phyloP scores from a whole-genome alignment of 2,329 filamentous ascomycete genomes.

The Pseudopithomyces chartarum region DNA sequence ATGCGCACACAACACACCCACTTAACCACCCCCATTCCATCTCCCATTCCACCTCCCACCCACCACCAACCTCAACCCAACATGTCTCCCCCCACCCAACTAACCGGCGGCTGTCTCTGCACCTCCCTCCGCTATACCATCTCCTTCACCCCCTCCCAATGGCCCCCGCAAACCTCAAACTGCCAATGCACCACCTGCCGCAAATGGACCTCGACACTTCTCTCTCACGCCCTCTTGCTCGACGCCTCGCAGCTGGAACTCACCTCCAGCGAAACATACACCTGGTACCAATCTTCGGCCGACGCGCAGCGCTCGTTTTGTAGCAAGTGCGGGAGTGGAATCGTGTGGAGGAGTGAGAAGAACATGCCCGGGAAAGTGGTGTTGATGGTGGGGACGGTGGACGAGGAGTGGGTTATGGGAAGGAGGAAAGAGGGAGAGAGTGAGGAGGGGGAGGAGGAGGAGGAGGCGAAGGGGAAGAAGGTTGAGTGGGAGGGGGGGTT shows the following conservation, averaged over 20 bases:
- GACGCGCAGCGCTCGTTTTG: background rate
- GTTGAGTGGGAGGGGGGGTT: background rate
- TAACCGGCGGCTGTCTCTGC: background rate
- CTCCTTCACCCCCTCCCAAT: background rate
- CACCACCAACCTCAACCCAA: background rate
- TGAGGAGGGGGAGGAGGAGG: background rate
- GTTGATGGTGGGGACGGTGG: background rate
- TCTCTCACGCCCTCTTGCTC: background rate
- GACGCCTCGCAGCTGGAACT: background rate
- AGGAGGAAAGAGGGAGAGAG: background rate
- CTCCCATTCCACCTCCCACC: too few species aligned
- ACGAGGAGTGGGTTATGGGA: background rate
- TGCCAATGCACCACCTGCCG: background rate
- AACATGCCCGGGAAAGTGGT: background rate
- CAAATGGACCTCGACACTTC: background rate
- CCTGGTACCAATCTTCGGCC: background rate
- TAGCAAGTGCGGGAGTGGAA: background rate
- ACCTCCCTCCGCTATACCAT: background rate
- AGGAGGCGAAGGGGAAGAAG: background rate
- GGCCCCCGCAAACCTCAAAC: background rate
- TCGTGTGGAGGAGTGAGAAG: background rate
- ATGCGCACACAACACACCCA: too few species aligned
- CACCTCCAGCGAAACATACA: background rate
- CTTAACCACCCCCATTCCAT: too few species aligned
- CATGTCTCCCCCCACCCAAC: background rate